These are phyloP conservation scores for Pleurotus ostreatus DNA, from an alignment of 768 basidiomycete genomes.

Conservation along the genomic window DNA sequence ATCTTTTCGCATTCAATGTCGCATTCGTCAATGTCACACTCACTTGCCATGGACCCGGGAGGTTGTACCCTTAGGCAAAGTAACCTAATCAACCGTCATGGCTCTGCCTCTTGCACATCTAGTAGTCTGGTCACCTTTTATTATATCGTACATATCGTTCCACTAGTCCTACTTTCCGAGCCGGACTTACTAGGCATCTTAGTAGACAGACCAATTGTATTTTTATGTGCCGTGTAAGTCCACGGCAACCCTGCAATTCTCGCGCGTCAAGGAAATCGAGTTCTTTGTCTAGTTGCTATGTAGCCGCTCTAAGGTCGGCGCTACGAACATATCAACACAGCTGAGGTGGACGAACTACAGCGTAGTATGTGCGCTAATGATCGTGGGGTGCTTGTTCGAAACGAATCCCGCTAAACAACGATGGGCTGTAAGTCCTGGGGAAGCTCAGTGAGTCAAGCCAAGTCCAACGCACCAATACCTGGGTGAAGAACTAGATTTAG, in stretches of 20 bases:
- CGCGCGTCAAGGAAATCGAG: too few species aligned
- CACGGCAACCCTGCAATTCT: not conserved
- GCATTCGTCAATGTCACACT: slow-evolving; percentile 16
- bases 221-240: slow-evolving; percentile 33
- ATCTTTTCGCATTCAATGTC: slow-evolving; percentile 10
- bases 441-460: not conserved
- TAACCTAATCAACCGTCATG: slow-evolving; percentile 30
- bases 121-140: slow-evolving; percentile 12
- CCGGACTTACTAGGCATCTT: slow-evolving; percentile 44
- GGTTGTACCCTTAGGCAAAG: slow-evolving; percentile 36
- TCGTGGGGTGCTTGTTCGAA: slow-evolving; percentile 85
- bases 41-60: slow-evolving; percentile 35
- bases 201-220: slow-evolving; percentile 53
- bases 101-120: slow-evolving; percentile 22
- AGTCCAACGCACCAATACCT: slow-evolving; percentile 44
- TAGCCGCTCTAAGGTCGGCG: not conserved
- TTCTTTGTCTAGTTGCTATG: not conserved
- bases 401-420: slow-evolving; percentile 65
- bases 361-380: slow-evolving; percentile 23
- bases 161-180: slow-evolving; percentile 40
- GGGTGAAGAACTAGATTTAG: not conserved
- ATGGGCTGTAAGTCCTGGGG: slow-evolving; percentile 10
- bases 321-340: not conserved
- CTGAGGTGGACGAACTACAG: not conserved
- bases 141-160: slow-evolving; percentile 37